Evolutionary conservation across 306 rosid genomes (phyloP), one percentile per base, ranked within the genome.

Genomic region (Senna siamea): DNA sequence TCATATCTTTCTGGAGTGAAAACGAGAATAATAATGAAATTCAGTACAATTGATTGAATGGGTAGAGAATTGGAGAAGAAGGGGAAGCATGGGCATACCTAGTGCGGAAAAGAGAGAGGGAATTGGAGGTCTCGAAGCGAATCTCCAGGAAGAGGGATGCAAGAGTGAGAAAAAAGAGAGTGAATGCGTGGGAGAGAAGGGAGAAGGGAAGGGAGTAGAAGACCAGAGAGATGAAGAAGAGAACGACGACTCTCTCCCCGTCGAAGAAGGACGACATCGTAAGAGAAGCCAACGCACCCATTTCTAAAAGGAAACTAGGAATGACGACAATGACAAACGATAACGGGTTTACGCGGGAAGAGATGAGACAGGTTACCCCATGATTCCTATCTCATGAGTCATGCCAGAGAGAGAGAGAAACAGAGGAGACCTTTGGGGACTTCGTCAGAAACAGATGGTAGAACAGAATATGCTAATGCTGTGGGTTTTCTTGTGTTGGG

Each of bases 231-330:
- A 92, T 66, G 90, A 94, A 92, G 7, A 89, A 77, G 13, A 89
- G 61, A 55, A 88, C 92, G 53, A 89, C 92, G 32, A 78, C 65
- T 78, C 97, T 84, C 86, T 94, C 99, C 32, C 99, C 97, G 80
- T 82, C 82, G 75, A 88, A 38, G 69, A 76, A 30, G 20, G 66
- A 38, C 63, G 66, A 70, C 48, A 58, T n/a, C 74, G 72, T 47
- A 23, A 55, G 19, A 55, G 81, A 51, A 68, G 76, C 82, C 89
- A 73, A 54, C 58, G 81, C 43, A 57, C 70, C 69, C 85, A 66
- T 56, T 56, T 59, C 6, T 13, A 9, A 1, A 61, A 20, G 28
- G 14, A 9, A 62, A 61, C 2, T 18, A 9, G 28, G 28, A 43
- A 32, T 7, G 14, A 59, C 6, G 4, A 56, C 20, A 17, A 59